phyloP scores from a whole-genome alignment of 148 eudicot genomes.

The Rhododendron simsii region DNA sequence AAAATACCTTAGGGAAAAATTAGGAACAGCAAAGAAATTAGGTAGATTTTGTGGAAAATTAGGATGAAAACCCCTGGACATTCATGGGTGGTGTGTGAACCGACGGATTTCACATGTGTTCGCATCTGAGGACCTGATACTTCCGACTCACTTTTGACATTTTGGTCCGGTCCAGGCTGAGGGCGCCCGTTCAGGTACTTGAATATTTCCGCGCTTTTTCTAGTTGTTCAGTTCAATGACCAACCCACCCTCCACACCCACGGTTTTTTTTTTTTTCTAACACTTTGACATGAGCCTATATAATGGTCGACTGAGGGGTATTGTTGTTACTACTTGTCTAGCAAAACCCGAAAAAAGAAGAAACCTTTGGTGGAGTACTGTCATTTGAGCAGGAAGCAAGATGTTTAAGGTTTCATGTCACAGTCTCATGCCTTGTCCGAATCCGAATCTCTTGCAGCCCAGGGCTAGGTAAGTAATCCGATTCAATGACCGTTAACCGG shows the following conservation, averaged over 20 bases:
- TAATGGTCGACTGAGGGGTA: background rate
- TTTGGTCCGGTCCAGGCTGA: background rate
- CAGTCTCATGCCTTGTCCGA: constrained; percentile 13
- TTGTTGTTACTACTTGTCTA: background rate
- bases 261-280: background rate
- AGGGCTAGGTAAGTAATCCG: constrained; percentile 27
- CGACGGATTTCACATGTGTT: background rate
- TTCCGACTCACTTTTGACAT: background rate
- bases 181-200: background rate
- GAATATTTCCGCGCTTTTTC: too few species aligned
- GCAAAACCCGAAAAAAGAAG: background rate
- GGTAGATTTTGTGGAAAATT: too few species aligned
- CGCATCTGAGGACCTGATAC: background rate
- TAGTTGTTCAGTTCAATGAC: too few species aligned
- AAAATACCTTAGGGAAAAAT: too few species aligned
- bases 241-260: background rate
- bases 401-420: constrained; percentile 19
- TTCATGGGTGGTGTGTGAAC: background rate
- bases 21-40: too few species aligned
- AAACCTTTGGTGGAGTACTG: background rate
- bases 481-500: background rate
- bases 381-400: constrained; percentile 1
- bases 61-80: background rate
- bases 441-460: constrained; percentile 9
- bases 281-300: constrained; percentile 8